Base-by-base conservation (phyloP, 805 yeast genomes). In the Saturnispora mendoncae region DNA sequence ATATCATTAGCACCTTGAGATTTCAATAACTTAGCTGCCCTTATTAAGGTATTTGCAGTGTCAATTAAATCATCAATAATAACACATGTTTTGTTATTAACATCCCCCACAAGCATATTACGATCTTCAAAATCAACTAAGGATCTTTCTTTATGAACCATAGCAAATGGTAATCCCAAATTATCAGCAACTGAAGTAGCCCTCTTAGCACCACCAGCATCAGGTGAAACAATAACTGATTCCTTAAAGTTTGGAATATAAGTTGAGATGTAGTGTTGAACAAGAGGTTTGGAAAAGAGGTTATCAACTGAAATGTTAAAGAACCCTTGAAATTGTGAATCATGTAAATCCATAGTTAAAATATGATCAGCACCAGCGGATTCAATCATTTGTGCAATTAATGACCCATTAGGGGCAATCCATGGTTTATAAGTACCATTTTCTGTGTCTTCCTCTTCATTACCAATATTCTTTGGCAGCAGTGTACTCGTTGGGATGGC, bases 131-230 rank as follows among this genome's bases (percentile, higher is more conserved):
- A 45, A 8, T 49, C 49, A 14, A 43, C 50, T 3, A 44, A 37
- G 49, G 94, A 69, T 57, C 95, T 71, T 58, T 92, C 98, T 62
- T 92, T 92, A 64, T 92, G 97, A 49, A 92, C 87, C 61, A 92
- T 68, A 0, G 99, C 98, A 66, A 92, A 88, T 20, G 87, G 74
- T 67, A 92, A 74, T 15, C 85, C 87, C 44, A 92, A 65, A 1
- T 83, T 74, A 63, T 92, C 99, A 2, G 98, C 98, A 46, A 92
- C 74, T 1, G 90, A 81, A 1, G 95, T 84, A 25, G 98, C 97
- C 50, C 98, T 69, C 61, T 92, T 92, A 38, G 98, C 99, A 47
- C 99, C 99, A 56, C 99, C 99, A 18, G 97, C 92, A 63, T 92
- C 99, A 0, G 99, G 99, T 1, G 96, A 86, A 26, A 92, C 97